Percentiles rank a stretch among this genome's conserved stretches.
Evolutionary conservation across 495 filamentous ascomycete genomes (phyloP).

Genomic region (Hyaloscypha variabilis): DNA sequence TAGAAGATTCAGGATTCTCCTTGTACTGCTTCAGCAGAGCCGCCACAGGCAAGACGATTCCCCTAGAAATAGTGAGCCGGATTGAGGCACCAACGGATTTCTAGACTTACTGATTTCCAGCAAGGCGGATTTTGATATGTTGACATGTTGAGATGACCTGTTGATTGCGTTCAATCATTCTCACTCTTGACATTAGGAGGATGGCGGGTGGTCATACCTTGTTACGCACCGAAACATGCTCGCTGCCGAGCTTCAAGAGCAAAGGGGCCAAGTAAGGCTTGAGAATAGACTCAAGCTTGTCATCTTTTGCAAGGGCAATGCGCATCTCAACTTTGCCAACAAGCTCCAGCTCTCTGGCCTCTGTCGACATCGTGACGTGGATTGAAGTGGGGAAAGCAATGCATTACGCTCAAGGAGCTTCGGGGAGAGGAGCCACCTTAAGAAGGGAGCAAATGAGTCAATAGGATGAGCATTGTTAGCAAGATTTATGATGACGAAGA

Average conservation of each 20-base stretch:
- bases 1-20: slow-evolving; percentile 61
- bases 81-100: not conserved
- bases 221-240: slow-evolving; percentile 77
- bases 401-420: not conserved
- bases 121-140: slow-evolving; percentile 75
- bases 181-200: slow-evolving; percentile 7
- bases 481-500: slow-evolving; percentile 9
- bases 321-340: slow-evolving; percentile 89
- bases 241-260: slow-evolving; percentile 81
- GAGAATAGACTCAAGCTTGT: slow-evolving; percentile 79
- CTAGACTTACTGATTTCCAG: slow-evolving; percentile 41
- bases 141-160: slow-evolving; percentile 74
- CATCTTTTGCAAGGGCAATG: slow-evolving; percentile 77
- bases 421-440: not conserved
- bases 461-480: not conserved
- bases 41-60: slow-evolving; percentile 81
- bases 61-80: slow-evolving; percentile 33
- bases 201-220: slow-evolving; percentile 60
- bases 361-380: slow-evolving; percentile 24
- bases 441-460: not conserved
- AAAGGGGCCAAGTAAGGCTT: slow-evolving; percentile 79
- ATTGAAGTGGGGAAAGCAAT: not conserved
- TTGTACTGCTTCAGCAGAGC: slow-evolving; percentile 90
- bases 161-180: not conserved
- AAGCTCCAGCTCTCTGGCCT: slow-evolving; percentile 79